Percentiles rank a stretch among this genome's conserved stretches.
These are phyloP conservation scores for Suillus decipiens DNA, from an alignment of 768 basidiomycete genomes.

Conservation along the genomic window DNA sequence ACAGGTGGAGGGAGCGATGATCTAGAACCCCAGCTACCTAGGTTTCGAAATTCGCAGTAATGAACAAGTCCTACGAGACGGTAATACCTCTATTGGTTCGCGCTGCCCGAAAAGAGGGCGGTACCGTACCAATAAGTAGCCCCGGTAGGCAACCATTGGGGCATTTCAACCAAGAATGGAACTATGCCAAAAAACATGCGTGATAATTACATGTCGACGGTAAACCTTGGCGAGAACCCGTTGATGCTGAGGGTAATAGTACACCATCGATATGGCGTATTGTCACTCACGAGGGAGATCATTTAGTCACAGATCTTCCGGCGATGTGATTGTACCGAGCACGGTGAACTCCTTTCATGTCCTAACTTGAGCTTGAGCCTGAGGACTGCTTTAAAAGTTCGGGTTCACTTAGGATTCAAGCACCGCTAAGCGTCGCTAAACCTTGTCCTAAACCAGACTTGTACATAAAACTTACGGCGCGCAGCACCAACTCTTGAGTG, in stretches of 20 bases:
- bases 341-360: conserved; percentile 28
- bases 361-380: too few species aligned
- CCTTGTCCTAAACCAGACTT: too few species aligned
- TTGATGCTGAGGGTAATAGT: neutral
- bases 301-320: conserved; percentile 32
- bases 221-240: neutral
- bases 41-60: neutral
- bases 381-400: too few species aligned
- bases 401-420: too few species aligned
- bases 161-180: neutral
- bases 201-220: neutral
- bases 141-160: neutral
- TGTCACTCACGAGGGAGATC: neutral
- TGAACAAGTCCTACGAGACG: conserved; percentile 5
- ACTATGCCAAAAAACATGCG: neutral
- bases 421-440: too few species aligned
- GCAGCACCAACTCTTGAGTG: too few species aligned
- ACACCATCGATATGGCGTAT: neutral
- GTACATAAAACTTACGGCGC: too few species aligned
- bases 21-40: neutral
- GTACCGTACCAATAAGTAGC: conserved; percentile 10
- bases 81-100: conserved; percentile 15
- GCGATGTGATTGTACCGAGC: conserved; percentile 33
- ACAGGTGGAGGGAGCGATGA: conserved; percentile 4
- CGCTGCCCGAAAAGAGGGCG: conserved; percentile 15